phyloP scores from a whole-genome alignment of 1,139 yeast genomes.

The Geotrichum siamense region DNA sequence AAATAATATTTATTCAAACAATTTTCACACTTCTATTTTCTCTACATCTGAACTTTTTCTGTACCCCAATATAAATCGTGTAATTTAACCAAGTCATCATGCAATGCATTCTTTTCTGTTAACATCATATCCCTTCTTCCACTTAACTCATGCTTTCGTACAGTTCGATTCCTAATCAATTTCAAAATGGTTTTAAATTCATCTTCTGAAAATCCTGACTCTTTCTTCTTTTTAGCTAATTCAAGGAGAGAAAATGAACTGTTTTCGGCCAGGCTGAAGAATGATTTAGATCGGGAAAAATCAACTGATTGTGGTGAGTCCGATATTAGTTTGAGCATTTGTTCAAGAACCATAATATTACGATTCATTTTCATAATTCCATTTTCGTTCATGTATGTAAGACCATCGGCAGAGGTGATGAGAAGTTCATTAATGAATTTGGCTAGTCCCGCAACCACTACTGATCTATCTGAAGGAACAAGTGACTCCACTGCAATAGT shows the following conservation, averaged over 20 bases:
- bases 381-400: constrained; percentile 50
- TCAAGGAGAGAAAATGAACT: constrained; percentile 25
- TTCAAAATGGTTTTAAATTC: constrained; percentile 27
- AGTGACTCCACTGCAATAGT: constrained; percentile 33
- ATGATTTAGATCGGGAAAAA: constrained; percentile 50
- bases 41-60: constrained; percentile 18
- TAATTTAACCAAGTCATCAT: constrained; percentile 24
- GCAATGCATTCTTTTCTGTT: constrained; percentile 22
- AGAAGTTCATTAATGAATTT: constrained; percentile 50
- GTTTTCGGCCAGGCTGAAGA: constrained; percentile 48
- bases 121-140: constrained; percentile 27
- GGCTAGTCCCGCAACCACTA: constrained; percentile 46
- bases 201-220: constrained; percentile 22
- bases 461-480: constrained; percentile 30
- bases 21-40: too few relatives aligned
- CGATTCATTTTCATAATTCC: constrained; percentile 63
- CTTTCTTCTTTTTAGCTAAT: constrained; percentile 19
- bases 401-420: constrained; percentile 52
- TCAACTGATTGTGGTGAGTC: constrained; percentile 52
- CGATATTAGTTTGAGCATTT: constrained; percentile 59
- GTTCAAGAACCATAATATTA: constrained; percentile 69
- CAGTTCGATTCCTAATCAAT: constrained; percentile 25
- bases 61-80: constrained; percentile 27
- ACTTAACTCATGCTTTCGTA: constrained; percentile 25
- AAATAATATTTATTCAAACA: too few relatives aligned